Conservation (phyloP, 768 basidiomycete species). For the Boletus vinaceobasis region DNA sequence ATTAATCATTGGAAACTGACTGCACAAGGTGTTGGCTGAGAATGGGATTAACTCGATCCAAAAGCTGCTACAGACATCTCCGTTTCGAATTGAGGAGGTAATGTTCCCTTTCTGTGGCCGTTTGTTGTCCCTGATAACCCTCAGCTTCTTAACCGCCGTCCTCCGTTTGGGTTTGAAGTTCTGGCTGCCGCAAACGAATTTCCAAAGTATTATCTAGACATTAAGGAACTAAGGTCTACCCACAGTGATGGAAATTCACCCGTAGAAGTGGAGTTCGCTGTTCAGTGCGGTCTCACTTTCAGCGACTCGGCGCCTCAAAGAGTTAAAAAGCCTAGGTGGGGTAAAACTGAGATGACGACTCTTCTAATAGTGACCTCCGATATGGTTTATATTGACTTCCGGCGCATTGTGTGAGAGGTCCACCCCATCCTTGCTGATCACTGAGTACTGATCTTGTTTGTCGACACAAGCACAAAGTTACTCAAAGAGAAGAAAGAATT, state of each 20-base stretch:
- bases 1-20: slow-evolving; percentile 8
- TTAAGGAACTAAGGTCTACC: slow-evolving; percentile 46
- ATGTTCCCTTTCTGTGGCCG: not conserved
- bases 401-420: slow-evolving; percentile 64
- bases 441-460: slow-evolving; percentile 1
- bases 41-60: slow-evolving; percentile 66
- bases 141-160: slow-evolving; percentile 69
- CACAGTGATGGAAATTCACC: slow-evolving; percentile 46
- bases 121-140: slow-evolving; percentile 3
- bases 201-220: slow-evolving; percentile 57
- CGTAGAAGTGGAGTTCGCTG: slow-evolving; percentile 52
- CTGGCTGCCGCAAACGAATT: slow-evolving; percentile 57
- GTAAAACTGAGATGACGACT: slow-evolving; percentile 58
- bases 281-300: slow-evolving; percentile 53
- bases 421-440: not conserved
- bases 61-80: slow-evolving; percentile 51
- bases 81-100: slow-evolving; percentile 65
- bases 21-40: slow-evolving; percentile 65
- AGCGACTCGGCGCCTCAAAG: slow-evolving; percentile 34
- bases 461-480: slow-evolving; percentile 56
- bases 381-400: slow-evolving; percentile 70
- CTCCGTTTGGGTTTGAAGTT: slow-evolving; percentile 73
- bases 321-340: slow-evolving; percentile 43
- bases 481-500: slow-evolving; percentile 61
- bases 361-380: slow-evolving; percentile 78